These are phyloP conservation scores for Agrostemma githago DNA, from an alignment of 148 eudicot species.

Conservation along the genomic window DNA sequence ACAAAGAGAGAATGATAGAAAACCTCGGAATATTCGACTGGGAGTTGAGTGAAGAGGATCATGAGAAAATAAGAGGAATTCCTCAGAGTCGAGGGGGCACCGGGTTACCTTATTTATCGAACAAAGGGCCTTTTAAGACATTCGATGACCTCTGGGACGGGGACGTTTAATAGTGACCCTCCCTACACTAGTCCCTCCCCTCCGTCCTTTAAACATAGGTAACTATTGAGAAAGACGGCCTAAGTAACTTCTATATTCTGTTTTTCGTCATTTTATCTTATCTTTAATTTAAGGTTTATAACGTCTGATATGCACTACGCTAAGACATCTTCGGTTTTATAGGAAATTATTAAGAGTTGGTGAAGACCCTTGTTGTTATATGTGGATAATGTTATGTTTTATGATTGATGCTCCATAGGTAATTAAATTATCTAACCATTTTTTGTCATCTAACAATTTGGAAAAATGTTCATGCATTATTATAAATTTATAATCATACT, in stretches of 20 bases:
- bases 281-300: neutral
- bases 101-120: constrained; percentile 41
- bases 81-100: constrained; percentile 60
- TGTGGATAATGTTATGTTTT: neutral
- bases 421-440: neutral
- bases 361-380: constrained; percentile 8
- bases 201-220: too few species aligned
- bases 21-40: constrained; percentile 62
- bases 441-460: neutral
- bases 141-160: constrained; percentile 47
- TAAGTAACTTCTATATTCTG: neutral
- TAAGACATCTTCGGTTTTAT: neutral
- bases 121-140: constrained; percentile 37
- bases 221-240: neutral
- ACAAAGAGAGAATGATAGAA: constrained; percentile 63
- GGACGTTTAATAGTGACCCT: constrained; percentile 27
- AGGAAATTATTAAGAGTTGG: neutral
- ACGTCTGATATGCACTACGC: neutral
- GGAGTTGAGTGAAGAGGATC: constrained; percentile 56
- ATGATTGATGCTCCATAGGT: neutral
- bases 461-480: neutral
- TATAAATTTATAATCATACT: neutral
- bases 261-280: neutral
- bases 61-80: constrained; percentile 40
- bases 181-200: neutral